These are phyloP conservation scores for Colletotrichum musae DNA, from an alignment of 2,329 filamentous ascomycete genomes.

Conservation along the genomic window DNA sequence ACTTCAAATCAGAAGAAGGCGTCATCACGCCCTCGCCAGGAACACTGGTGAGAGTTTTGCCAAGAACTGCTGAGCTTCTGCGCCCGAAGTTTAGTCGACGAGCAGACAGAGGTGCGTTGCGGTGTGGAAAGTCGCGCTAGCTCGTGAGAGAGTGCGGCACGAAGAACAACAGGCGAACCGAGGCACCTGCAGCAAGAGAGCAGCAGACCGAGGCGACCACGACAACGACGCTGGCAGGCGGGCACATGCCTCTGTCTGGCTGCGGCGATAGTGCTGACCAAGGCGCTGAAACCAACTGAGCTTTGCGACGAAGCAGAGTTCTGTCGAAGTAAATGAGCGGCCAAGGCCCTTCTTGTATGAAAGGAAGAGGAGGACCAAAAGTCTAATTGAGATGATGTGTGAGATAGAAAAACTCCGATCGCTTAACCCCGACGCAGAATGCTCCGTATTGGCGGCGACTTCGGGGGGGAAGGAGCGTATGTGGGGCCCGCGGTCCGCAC, in stretches of 20 bases:
- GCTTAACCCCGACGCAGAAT: constrained; percentile 9
- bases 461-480: constrained; percentile 17
- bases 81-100: background rate
- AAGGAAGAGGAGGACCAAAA: background rate
- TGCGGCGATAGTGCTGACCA: background rate
- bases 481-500: constrained; percentile 25
- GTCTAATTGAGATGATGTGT: constrained; percentile 8
- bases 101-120: background rate
- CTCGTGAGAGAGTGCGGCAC: background rate
- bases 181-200: constrained; percentile 13
- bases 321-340: background rate
- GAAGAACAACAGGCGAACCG: background rate
- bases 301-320: background rate
- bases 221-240: constrained; percentile 3
- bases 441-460: constrained; percentile 6
- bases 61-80: constrained; percentile 5
- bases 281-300: background rate
- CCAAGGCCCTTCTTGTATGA: background rate
- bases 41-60: constrained; percentile 9
- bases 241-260: constrained; percentile 18
- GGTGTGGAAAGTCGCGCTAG: too few relatives aligned
- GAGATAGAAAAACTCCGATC: background rate
- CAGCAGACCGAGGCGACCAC: constrained; percentile 17
- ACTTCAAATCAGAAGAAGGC: background rate
- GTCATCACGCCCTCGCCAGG: constrained; percentile 5